Evolutionary conservation across 139 green algal species (phyloP), one percentile per base, ranked within the genome.

Genomic region (Deuterostichococcus epilithicus): DNA sequence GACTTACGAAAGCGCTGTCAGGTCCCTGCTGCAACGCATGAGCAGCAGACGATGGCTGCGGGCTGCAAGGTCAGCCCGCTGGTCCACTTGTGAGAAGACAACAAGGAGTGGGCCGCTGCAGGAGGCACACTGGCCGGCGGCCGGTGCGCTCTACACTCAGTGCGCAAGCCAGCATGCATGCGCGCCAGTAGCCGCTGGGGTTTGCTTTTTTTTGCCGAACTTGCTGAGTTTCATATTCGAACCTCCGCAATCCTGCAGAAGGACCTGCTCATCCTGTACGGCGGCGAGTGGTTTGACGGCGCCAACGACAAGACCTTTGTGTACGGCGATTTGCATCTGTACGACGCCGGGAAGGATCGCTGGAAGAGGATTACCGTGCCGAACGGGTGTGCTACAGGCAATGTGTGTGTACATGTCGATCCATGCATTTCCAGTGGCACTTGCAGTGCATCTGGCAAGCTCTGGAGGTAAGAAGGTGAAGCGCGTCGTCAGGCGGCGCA

Each of bases 261-360:
- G 52, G 52, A 63, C 18, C 8, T 5, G 52, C 52, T 63, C 18
- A 63, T 98, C 36, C 45, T 99, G 73, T 98, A 92, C 77, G 95
- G 95, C 33, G 96, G 95, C 28, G 96, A 99, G 83, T 94, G 75
- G 78, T 90, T 85, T 37, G 96, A 99, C 45, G 76, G 83, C 6
- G 67, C 77, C 0, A 82, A 74, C 0, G 90, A 91, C 78, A 96
- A 97, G 82, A 89, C 93, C 23, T 74, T 83, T 26, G 90, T 97
- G 32, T 98, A 95, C 81, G 89, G 88, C 30, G 93, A 99, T 63
- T 70, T 98, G 2, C 98, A 94, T 83, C 81, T 86, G n/a, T 96
- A 93, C 76, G 83, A 93, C 63, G 70, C 74, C 22, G 88, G 93
- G 20, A 95, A 94, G 80, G 35, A 85, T 36, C 75, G 42, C 25